Conservation (phyloP, 1,284 basidiomycete genomes). For the Naganishia sp. region DNA sequence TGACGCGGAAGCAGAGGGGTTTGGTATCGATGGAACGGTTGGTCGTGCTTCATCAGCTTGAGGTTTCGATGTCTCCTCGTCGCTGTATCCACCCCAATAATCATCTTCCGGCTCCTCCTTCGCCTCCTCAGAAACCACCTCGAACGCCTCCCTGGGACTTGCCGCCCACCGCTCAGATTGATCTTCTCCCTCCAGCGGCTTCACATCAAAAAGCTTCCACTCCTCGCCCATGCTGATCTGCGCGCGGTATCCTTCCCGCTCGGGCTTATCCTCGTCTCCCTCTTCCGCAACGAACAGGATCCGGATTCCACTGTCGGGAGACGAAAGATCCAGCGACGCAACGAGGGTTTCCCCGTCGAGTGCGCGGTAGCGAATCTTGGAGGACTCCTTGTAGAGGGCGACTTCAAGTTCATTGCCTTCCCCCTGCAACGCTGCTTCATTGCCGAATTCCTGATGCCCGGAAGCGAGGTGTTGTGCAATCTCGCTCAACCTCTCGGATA, state of each 20-base stretch:
- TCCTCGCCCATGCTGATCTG: constrained; percentile 26
- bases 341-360: constrained; percentile 22
- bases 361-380: constrained; percentile 17
- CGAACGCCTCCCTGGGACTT: constrained; percentile 5
- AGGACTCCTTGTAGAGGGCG: constrained; percentile 10
- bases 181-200: constrained; percentile 5
- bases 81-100: constrained; percentile 33
- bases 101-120: constrained; percentile 24
- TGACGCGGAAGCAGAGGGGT: not conserved
- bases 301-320: not conserved
- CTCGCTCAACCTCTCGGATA: constrained; percentile 4
- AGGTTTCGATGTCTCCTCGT: not conserved
- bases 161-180: not conserved
- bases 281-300: constrained; percentile 20
- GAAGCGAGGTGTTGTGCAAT: not conserved
- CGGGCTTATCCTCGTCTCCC: not conserved
- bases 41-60: not conserved
- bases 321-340: constrained; percentile 12
- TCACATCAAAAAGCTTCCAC: constrained; percentile 28
- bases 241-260: not conserved
- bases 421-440: constrained; percentile 17
- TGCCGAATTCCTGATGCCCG: constrained; percentile 9
- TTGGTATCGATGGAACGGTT: not conserved
- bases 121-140: not conserved
- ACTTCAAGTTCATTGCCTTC: constrained; percentile 26